phyloP scores from a whole-genome alignment of 1,139 yeast species.

The Suhomyces bribrorum region DNA sequence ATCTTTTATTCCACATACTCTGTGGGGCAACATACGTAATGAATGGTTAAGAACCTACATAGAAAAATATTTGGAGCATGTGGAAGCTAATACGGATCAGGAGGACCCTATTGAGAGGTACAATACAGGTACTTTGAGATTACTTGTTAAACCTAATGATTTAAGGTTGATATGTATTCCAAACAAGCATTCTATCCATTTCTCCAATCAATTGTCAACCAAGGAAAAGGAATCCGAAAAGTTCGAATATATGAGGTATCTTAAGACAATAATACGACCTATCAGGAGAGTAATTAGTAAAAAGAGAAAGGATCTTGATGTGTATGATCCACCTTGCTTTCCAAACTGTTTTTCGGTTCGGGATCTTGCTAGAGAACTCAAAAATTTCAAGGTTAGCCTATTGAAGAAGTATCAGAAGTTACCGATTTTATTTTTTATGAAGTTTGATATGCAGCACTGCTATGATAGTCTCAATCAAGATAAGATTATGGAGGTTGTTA shows the following conservation, averaged over 20 bases:
- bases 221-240: constrained; percentile 14
- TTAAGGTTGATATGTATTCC: constrained; percentile 67
- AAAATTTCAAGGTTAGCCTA: constrained; percentile 22
- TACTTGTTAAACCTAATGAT: constrained; percentile 58
- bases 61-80: constrained; percentile 25
- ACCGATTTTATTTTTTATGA: constrained; percentile 53
- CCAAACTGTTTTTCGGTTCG: constrained; percentile 30
- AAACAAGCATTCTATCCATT: constrained; percentile 16
- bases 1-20: constrained; percentile 57
- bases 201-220: constrained; percentile 14
- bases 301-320: constrained; percentile 4
- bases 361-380: constrained; percentile 30
- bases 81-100: not conserved
- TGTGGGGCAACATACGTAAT: constrained; percentile 54
- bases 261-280: constrained; percentile 35
- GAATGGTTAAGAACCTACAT: constrained; percentile 45
- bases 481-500: constrained; percentile 38
- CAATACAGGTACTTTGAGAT: constrained; percentile 38
- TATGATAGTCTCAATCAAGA: constrained; percentile 71
- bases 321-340: not conserved
- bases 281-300: constrained; percentile 24
- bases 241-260: constrained; percentile 25
- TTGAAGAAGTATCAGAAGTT: constrained; percentile 19
- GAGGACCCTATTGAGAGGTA: constrained; percentile 15
- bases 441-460: constrained; percentile 78